phyloP scores from a whole-genome alignment of 805 yeast species.

The Yamadazyma ubonensis region DNA sequence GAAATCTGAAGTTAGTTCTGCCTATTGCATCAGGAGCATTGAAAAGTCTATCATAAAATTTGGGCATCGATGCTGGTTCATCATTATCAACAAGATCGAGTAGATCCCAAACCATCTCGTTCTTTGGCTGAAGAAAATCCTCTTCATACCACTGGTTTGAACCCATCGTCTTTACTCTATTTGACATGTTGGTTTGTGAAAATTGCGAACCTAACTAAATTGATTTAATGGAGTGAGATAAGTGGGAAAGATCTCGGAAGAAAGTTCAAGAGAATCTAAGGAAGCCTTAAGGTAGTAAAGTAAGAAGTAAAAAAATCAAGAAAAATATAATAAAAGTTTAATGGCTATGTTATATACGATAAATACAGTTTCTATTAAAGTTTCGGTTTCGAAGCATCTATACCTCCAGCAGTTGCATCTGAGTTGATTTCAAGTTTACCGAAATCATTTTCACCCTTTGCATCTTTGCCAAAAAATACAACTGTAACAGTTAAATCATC shows the following conservation, averaged over 20 bases:
- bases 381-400: constrained; percentile 45
- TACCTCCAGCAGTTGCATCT: constrained; percentile 60
- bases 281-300: no score
- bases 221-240: no score
- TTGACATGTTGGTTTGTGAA: no score
- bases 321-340: no score
- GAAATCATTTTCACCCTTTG: constrained; percentile 36
- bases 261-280: no score
- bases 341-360: not conserved
- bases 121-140: constrained; percentile 61
- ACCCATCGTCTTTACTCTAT: no score
- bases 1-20: constrained; percentile 65
- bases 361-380: constrained; percentile 23
- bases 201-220: not conserved
- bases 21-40: constrained; percentile 58
- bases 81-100: constrained; percentile 63
- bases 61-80: constrained; percentile 20
- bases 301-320: no score
- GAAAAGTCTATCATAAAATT: constrained; percentile 50
- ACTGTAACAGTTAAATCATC: constrained; percentile 97
- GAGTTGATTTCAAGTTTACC: constrained; percentile 57
- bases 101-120: constrained; percentile 64
- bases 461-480: constrained; percentile 77
- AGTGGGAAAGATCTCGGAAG: no score
- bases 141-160: constrained; percentile 18